phyloP scores from a whole-genome alignment of 331 rosid genomes.

The Pyracantha coccinea region DNA sequence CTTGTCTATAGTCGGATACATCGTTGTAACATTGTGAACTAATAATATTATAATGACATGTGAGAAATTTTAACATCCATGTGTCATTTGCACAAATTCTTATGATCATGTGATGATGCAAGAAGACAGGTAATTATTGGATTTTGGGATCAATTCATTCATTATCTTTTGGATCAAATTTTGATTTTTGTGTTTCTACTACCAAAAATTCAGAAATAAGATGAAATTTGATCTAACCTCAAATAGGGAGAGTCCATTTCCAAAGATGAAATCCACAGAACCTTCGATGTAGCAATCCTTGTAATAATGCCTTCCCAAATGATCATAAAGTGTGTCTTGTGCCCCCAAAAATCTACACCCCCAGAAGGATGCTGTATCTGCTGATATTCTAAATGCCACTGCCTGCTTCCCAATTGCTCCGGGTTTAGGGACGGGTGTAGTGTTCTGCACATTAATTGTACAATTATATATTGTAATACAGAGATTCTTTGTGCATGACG shows the following conservation, averaged over 20 bases:
- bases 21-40: too few relatives aligned
- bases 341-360: constrained; percentile 90
- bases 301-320: constrained; percentile 83
- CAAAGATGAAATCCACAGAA: constrained; percentile 95
- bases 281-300: constrained; percentile 97
- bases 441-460: constrained; percentile 40
- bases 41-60: too few relatives aligned
- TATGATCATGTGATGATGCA: neutral
- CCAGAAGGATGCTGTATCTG: constrained; percentile 70
- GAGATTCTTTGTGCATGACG: neutral
- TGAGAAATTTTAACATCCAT: too few relatives aligned
- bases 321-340: constrained; percentile 93
- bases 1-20: neutral
- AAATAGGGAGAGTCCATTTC: constrained; percentile 72
- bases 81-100: neutral
- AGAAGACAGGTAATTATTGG: neutral
- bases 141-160: neutral
- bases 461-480: too few relatives aligned
- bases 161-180: neutral
- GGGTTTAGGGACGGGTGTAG: constrained; percentile 74
- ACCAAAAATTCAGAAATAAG: neutral
- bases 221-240: constrained; percentile 40
- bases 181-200: neutral
- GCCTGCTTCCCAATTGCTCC: constrained; percentile 89
- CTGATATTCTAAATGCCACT: constrained; percentile 92